Evolutionary conservation across 2,329 filamentous ascomycete genomes (phyloP), one percentile per base, ranked within the genome.

Genomic region (Diplodia corticola): DNA sequence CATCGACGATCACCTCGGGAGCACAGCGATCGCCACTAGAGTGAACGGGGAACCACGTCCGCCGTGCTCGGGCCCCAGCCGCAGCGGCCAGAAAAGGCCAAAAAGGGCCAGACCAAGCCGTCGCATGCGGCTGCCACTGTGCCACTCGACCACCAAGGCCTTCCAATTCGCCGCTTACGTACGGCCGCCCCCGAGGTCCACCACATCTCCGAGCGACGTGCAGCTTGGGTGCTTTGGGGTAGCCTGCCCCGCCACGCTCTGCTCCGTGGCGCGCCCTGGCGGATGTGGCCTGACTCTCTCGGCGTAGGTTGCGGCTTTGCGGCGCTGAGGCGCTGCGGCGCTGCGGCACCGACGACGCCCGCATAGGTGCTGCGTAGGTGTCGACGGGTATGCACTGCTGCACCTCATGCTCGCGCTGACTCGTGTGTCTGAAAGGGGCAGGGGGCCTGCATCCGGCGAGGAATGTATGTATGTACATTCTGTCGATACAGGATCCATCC

Each of bases 1-100:
- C 22, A 59, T 59, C 54, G 57, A n/a, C 57, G 57, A 61, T 61
- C 57, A 35, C 12, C 57, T 44, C 40, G 26, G 26, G 57, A 61
- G 35, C 57, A 26, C 17, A n/a, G 40, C 7, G 35, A n/a, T 12
- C 40, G 57, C n/a, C 44, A 40, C 57, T 61, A 61, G 26, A 50
- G 7, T 17, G 17, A 44, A 61, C 57, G 57, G 40, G 57, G 57
- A 59, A 59, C 6, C 33, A 22, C n/a, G 51, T 30, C 30, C 51
- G 35, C 22, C 17, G n/a, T 7, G 54, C 54, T 59, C 24, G 54
- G 44, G 44, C 44, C 44, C 22, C 35, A 51, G 22, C 13, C 24
- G 9, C 35, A 33, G 17, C 20, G 13, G n/a, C n/a, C n/a, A n/a
- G n/a, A n/a, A n/a, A n/a, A n/a, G n/a, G n/a, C n/a, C 24, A 33